phyloP scores from a whole-genome alignment of 2,329 filamentous ascomycete species.

The Trichothecium sympodiale region DNA sequence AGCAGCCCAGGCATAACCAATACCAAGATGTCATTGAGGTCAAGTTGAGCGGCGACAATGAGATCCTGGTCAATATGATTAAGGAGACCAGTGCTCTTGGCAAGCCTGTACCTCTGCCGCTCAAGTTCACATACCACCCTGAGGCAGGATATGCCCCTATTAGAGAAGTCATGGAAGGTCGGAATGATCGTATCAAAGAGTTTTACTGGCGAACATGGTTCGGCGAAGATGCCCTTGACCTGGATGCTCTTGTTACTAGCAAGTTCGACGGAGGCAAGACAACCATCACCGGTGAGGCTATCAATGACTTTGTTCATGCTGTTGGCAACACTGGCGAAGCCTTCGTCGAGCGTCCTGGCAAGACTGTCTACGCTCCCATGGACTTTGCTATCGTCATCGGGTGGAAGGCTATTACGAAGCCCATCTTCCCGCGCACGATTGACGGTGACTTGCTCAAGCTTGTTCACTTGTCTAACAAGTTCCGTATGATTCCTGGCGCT shows the following conservation, averaged over 20 bases:
- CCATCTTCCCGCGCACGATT: conserved; percentile 93
- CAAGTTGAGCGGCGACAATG: conserved; percentile 60
- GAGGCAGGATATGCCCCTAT: conserved; percentile 97
- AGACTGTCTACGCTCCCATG: conserved; percentile 93
- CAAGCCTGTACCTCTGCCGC: conserved; percentile 68
- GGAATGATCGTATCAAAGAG: conserved; percentile 97
- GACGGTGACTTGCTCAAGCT: conserved; percentile 94
- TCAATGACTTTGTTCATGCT: conserved; percentile 98
- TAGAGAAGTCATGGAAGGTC: conserved; percentile 86
- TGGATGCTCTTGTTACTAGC: conserved; percentile 75
- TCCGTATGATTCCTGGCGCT: conserved; percentile 95
- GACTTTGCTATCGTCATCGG: conserved; percentile 97
- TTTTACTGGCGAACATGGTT: conserved; percentile 99
- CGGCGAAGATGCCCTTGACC: conserved; percentile 70
- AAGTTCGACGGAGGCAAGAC: conserved; percentile 84
- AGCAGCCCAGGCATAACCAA: conserved; percentile 77
- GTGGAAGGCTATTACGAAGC: conserved; percentile 99
- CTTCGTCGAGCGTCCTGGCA: conserved; percentile 90
- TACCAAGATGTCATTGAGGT: conserved; percentile 83
- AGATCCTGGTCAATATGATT: conserved; percentile 82
- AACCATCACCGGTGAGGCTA: conserved; percentile 80
- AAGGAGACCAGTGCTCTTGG: conserved; percentile 85
- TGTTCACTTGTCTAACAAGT: conserved; percentile 92
- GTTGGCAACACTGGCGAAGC: conserved; percentile 97
- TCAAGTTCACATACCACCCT: conserved; percentile 87